Base-by-base conservation (phyloP, 495 filamentous ascomycete species). In the Choiromyces venosus region DNA sequence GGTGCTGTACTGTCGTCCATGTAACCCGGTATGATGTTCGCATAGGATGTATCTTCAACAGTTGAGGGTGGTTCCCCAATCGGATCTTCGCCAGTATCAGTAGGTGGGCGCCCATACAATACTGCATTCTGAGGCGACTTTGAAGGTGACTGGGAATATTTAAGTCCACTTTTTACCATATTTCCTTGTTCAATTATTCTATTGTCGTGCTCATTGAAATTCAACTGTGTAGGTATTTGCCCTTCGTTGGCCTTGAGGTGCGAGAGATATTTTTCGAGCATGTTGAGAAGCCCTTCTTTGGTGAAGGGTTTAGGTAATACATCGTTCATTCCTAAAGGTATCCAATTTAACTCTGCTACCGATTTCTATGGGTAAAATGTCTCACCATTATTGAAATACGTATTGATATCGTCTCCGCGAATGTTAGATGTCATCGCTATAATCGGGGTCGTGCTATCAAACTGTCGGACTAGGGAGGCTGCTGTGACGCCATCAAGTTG, bases 391-490 rank as follows among this genome's bases (percentile, higher is more conserved):
- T 93, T 89, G 84, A 97, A 98, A 81, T 99, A 99, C 83, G 94
- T 94, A 75, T 93, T 90, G 71, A 99, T 97, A 82, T 99, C 95
- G 80, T 98, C 94, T 74, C 93, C 93, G 64, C 96, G 89, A 73
- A 98, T 98, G 78, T 98, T 99, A 29, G 95, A 97, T 37, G 95
- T 98, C 95, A 99, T 97, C 68, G 95, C 96, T 73, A 99, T 92
- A 78, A 98, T 95, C 19, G 95, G 95, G 25, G 93, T 93, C 33
- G 88, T 86, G 36, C 85, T 86, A 75, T 94, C 89, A 76, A 94
- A 92, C 82, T 97, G 92, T 71, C 96, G 91, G 75, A 99, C 97
- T 72, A 96, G 89, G 80, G 93, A 92, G 66, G 93, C 97, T 36
- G 95, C 95, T 14, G 93, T 96, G 38, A 97, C 93, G 67, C 95